phyloP scores from a whole-genome alignment of 768 basidiomycete genomes.

The Vararia minispora region DNA sequence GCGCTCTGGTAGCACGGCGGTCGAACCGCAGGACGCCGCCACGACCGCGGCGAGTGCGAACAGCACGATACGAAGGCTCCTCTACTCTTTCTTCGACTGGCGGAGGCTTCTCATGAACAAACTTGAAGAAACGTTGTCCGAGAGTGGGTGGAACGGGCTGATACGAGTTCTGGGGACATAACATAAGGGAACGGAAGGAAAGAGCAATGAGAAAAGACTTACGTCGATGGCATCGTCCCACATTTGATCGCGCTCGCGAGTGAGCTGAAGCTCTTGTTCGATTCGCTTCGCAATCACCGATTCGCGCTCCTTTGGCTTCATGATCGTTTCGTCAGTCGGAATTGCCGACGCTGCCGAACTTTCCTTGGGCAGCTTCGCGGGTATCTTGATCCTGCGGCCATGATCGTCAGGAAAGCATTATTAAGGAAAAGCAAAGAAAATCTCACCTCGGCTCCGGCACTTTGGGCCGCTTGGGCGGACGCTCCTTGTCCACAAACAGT shows the following conservation, averaged over 20 bases:
- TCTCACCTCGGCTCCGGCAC: constrained; percentile 18
- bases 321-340: constrained; percentile 35
- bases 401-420: not conserved
- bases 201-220: constrained; percentile 16
- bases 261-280: constrained; percentile 41
- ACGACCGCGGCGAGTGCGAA: constrained; percentile 73
- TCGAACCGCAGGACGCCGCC: constrained; percentile 74
- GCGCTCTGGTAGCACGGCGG: constrained; percentile 31
- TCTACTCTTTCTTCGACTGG: constrained; percentile 21
- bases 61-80: constrained; percentile 27
- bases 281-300: constrained; percentile 47
- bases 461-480: constrained; percentile 49
- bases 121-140: constrained; percentile 57
- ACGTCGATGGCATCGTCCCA: constrained; percentile 90
- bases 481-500: constrained; percentile 60
- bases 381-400: no score
- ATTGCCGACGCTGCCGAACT: constrained; percentile 27
- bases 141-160: constrained; percentile 50
- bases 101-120: constrained; percentile 27
- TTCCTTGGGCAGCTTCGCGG: no score
- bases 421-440: not conserved
- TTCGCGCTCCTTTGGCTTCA: constrained; percentile 59
- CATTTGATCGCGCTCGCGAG: constrained; percentile 64
- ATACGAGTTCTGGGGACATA: constrained; percentile 46
- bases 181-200: constrained; percentile 3